Evolutionary conservation across 192 early-diverging fungal genomes (phyloP), one percentile per base, ranked within the genome.

Genomic region (Coemansia sp.): DNA sequence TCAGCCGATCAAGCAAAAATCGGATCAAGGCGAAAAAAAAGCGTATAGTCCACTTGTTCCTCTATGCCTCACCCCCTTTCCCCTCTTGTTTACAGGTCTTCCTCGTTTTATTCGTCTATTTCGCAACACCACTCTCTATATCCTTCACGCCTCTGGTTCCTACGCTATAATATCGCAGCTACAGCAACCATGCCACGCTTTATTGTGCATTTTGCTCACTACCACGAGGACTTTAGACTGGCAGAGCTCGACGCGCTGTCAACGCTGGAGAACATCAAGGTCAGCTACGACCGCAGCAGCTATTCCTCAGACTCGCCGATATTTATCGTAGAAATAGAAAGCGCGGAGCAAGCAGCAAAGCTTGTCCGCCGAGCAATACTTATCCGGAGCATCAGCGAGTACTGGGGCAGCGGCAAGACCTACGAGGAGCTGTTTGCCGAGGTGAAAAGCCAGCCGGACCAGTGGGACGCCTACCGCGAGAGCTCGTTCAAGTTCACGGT

Each of bases 241-340:
- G 83, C 87, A 60, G 95, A 98, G 78, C 86, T 98, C 35, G 85
- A 92, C 23, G 85, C 95, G 6, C 77, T 98, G 49, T 88, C 94
- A 0, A 74, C 72, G 20, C 70, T 95, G 11, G 90, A 94, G 70
- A 78, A 85, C 54, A 88, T 96, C 3, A 61, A 67, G 6, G 63
- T 95, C 42, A 71, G 66, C 6, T 91, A 86, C 54, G 85, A 93
- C 49, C 66, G 25, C 66, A 61, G 16, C 80, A 69, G 13, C 10
- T 91, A 93, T 64, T 83, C 79, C 25, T 60, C 83, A 9, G 79
- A 88, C 53, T 89, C 90, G 27, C 94, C 95, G 1, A 95, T 93
- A 72, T 75, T 97, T 18, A 74, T 89, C 20, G 85, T 97, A 6
- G 76, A 89, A 35, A 73, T 94, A n/a, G 81, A 75, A 11, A 84